phyloP scores from a whole-genome alignment of 371 early-diverging fungal species.

The Capillidium rhysosporum region DNA sequence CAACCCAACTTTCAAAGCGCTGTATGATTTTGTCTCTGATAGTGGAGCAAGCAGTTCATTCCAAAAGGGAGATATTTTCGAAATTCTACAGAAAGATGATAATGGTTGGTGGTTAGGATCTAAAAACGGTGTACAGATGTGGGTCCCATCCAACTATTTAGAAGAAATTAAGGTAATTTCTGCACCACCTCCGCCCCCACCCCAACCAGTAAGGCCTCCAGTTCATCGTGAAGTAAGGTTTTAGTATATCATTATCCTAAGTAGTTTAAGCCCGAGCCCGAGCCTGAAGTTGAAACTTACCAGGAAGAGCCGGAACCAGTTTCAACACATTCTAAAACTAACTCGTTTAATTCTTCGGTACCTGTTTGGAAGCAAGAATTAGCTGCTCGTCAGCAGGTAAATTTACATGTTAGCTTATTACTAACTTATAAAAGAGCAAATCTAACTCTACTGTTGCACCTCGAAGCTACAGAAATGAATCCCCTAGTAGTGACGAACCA shows the following conservation, averaged over 20 bases:
- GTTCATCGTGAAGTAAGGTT: background rate
- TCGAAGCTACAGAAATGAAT: too few relatives aligned
- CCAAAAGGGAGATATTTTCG: constrained; percentile 40
- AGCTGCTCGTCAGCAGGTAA: constrained; percentile 19
- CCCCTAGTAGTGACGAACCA: too few relatives aligned
- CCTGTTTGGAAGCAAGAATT: constrained; percentile 30
- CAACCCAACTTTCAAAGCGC: constrained; percentile 37
- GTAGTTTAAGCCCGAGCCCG: background rate
- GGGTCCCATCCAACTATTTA: constrained; percentile 72
- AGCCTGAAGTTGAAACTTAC: background rate
- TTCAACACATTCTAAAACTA: constrained; percentile 13
- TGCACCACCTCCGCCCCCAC: constrained; percentile 31
- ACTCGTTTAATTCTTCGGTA: constrained; percentile 10
- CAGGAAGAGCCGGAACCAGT: constrained; percentile 7
- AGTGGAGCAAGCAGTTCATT: constrained; percentile 46
- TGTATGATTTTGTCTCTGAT: constrained; percentile 47
- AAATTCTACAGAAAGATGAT: constrained; percentile 54
- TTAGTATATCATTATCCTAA: background rate
- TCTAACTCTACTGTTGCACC: too few relatives aligned
- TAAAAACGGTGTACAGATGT: constrained; percentile 46
- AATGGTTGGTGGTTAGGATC: constrained; percentile 76
- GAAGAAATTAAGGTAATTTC: constrained; percentile 27
- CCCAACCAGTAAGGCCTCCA: constrained; percentile 15
- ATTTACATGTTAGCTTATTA: too few relatives aligned
- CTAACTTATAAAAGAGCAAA: too few relatives aligned